A percentile compares a stretch with the other conserved stretches of the same genome.
These are phyloP conservation scores for Hymenoscyphus repandus DNA, from an alignment of 2,329 filamentous ascomycete genomes.

Conservation along the genomic window DNA sequence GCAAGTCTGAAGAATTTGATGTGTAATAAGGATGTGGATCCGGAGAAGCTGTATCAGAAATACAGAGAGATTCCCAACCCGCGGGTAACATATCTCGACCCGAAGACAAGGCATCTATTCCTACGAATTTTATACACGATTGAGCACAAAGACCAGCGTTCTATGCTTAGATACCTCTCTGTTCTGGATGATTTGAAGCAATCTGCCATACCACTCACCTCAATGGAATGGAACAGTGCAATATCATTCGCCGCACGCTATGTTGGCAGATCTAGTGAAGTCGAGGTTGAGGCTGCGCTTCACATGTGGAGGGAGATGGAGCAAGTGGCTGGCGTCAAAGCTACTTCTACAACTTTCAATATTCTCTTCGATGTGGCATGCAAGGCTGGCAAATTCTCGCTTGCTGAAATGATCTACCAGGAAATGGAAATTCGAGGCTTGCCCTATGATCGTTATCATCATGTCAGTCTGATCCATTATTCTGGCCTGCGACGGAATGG, in stretches of 20 bases:
- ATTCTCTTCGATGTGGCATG: constrained; percentile 85
- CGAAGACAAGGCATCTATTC: constrained; percentile 26
- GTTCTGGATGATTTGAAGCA: constrained; percentile 78
- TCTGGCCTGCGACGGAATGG: constrained; percentile 72
- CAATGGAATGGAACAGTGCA: constrained; percentile 76
- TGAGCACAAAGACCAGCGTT: constrained; percentile 34
- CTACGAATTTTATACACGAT: constrained; percentile 29
- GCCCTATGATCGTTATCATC: constrained; percentile 70
- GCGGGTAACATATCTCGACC: constrained; percentile 28
- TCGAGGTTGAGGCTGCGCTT: constrained; percentile 64
- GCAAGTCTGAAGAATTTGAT: constrained; percentile 21
- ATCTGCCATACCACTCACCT: constrained; percentile 62
- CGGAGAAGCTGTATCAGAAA: constrained; percentile 29
- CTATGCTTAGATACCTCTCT: constrained; percentile 78
- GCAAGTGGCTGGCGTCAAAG: constrained; percentile 55
- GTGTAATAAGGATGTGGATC: constrained; percentile 13
- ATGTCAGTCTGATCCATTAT: constrained; percentile 78
- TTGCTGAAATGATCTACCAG: constrained; percentile 78
- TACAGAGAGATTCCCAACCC: constrained; percentile 33
- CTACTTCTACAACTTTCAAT: constrained; percentile 81
- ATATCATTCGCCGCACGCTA: constrained; percentile 74
- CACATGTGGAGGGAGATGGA: constrained; percentile 91
- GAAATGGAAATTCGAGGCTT: constrained; percentile 72
- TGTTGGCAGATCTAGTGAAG: constrained; percentile 50
- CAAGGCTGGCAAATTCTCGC: constrained; percentile 74